A percentile compares a stretch with the other conserved stretches of the same genome.
Evolutionary conservation across 768 basidiomycete genomes (phyloP).

Genomic region (Multifurca ochricompacta): DNA sequence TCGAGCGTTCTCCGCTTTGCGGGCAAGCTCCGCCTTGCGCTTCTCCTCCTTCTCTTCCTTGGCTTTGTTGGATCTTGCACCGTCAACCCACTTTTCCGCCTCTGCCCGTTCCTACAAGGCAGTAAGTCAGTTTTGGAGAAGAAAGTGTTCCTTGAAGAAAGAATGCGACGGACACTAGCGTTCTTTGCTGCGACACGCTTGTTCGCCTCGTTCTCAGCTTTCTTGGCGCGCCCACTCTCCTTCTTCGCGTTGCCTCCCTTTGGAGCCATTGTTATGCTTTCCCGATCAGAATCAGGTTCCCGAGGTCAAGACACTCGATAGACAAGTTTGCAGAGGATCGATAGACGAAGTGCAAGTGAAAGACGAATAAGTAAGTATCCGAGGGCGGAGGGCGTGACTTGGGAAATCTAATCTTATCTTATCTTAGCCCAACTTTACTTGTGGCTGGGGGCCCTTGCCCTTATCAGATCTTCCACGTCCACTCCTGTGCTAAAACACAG

Average conservation of each 20-base stretch:
- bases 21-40: conserved; percentile 68
- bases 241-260: conserved; percentile 90
- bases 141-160: neutral
- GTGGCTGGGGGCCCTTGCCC: neutral
- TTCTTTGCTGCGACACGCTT: conserved; percentile 56
- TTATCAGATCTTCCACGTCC: neutral
- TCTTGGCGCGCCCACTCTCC: conserved; percentile 82
- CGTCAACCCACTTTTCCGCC: conserved; percentile 58
- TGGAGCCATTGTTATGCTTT: conserved; percentile 54
- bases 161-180: conserved; percentile 43
- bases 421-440: neutral
- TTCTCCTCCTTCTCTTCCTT: conserved; percentile 76
- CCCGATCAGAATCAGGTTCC: neutral
- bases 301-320: neutral
- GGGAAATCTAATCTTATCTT: conserved; percentile 16
- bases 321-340: neutral
- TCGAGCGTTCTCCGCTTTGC: conserved; percentile 81
- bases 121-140: neutral
- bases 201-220: conserved; percentile 84
- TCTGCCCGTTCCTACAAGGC: conserved; percentile 62
- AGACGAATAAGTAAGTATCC: neutral
- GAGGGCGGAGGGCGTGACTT: neutral
- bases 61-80: conserved; percentile 56
- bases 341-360: neutral
- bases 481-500: neutral